A percentile compares a stretch with the other conserved stretches of the same genome.
These are phyloP conservation scores for Scolecobasidium constrictum DNA, from an alignment of 2,329 filamentous ascomycete species.

Conservation along the genomic window DNA sequence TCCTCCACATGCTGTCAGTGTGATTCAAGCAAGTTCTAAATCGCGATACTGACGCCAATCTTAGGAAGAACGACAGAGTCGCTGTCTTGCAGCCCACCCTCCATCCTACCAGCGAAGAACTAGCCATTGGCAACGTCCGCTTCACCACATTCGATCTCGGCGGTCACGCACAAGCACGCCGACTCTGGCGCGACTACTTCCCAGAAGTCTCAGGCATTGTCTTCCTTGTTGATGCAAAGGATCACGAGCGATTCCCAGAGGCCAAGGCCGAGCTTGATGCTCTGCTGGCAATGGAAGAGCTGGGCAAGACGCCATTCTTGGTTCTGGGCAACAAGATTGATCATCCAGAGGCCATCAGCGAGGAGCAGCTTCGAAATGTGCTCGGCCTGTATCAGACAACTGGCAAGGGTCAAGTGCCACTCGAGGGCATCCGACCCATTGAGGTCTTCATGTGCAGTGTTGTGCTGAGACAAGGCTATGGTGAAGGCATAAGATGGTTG, in stretches of 20 bases:
- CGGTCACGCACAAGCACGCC: conserved; percentile 64
- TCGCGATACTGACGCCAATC: too few relatives aligned
- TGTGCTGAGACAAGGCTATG: conserved; percentile 19
- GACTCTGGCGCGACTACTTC: conserved; percentile 96
- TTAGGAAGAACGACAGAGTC: conserved; percentile 92
- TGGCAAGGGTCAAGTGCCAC: conserved; percentile 85
- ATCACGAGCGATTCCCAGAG: conserved; percentile 87
- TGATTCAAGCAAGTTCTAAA: too few relatives aligned
- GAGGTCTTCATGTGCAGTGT: conserved; percentile 58
- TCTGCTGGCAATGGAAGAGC: conserved; percentile 81
- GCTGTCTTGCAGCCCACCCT: conserved; percentile 82
- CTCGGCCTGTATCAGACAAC: conserved; percentile 93
- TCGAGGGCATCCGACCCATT: conserved; percentile 87
- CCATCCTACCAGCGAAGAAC: conserved; percentile 66
- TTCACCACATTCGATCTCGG: conserved; percentile 93
- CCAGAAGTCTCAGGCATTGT: conserved; percentile 90
- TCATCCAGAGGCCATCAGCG: conserved; percentile 86
- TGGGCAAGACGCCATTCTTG: conserved; percentile 89
- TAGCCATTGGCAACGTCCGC: conserved; percentile 48
- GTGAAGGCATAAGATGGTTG: conserved; percentile 31
- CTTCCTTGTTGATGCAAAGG: conserved; percentile 95
- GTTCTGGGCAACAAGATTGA: conserved; percentile 99
- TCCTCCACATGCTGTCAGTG: conserved; percentile 93
- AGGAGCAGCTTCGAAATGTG: conserved; percentile 82
- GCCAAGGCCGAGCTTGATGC: conserved; percentile 93